Percentiles rank a stretch among this genome's conserved stretches.
These are phyloP conservation scores for Fusarium euwallaceae DNA, from an alignment of 2,329 filamentous ascomycete genomes.

Conservation along the genomic window DNA sequence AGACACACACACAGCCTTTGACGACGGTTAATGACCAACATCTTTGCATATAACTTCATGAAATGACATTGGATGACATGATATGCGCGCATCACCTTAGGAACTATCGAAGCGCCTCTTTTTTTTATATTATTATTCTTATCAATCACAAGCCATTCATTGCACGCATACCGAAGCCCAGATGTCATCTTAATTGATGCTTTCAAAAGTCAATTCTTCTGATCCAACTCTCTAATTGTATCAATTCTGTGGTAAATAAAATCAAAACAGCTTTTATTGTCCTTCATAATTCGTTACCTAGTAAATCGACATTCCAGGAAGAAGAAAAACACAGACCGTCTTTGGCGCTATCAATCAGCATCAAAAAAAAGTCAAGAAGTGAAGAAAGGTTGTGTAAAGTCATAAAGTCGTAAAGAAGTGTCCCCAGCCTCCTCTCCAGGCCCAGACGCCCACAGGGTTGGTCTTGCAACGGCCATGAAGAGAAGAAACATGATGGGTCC, in stretches of 20 bases:
- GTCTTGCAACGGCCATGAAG: constrained; percentile 39
- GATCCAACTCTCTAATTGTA: constrained; percentile 42
- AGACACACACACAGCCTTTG: not conserved
- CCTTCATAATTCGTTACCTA: constrained; percentile 58
- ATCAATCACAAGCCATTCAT: not conserved
- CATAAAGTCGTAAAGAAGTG: constrained; percentile 45
- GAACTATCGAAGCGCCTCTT: not conserved
- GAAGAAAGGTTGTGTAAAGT: constrained; percentile 48
- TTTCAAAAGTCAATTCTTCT: constrained; percentile 22
- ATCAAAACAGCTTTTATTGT: constrained; percentile 54
- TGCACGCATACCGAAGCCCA: not conserved
- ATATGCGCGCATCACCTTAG: not conserved
- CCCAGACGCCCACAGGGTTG: constrained; percentile 35
- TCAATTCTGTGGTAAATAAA: constrained; percentile 42
- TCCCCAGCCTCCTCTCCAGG: constrained; percentile 43
- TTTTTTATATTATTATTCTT: not conserved
- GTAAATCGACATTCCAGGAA: constrained; percentile 50
- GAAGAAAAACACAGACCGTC: constrained; percentile 47
- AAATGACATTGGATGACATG: not conserved
- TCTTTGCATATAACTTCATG: not conserved
- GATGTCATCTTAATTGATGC: not conserved
- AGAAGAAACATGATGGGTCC: constrained; percentile 44
- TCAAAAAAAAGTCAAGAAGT: constrained; percentile 42
- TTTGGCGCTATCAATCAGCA: constrained; percentile 48
- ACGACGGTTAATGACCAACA: not conserved